phyloP scores from a whole-genome alignment of 805 yeast genomes.

The Tetrapisispora iriomotensis region DNA sequence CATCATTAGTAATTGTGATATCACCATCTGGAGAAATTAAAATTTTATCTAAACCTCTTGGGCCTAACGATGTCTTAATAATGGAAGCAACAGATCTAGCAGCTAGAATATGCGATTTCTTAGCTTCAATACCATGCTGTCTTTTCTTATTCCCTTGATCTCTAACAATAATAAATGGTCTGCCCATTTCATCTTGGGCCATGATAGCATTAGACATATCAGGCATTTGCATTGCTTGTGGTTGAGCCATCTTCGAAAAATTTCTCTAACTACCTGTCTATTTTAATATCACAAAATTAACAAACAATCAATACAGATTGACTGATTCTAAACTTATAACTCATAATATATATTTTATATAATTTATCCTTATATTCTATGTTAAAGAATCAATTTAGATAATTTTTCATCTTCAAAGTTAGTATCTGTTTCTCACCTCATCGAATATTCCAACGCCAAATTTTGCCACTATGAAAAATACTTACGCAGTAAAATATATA shows the following conservation, averaged over 20 bases:
- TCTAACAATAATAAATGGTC: slow-evolving; percentile 95
- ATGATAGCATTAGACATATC: slow-evolving; percentile 96
- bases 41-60: slow-evolving; percentile 96
- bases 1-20: slow-evolving; percentile 95
- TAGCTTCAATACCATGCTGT: slow-evolving; percentile 70
- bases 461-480: too few relatives aligned
- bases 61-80: slow-evolving; percentile 88
- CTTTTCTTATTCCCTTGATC: slow-evolving; percentile 63
- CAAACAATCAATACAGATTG: too few relatives aligned
- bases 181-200: slow-evolving; percentile 98
- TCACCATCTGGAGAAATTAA: slow-evolving; percentile 94
- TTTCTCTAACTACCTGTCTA: too few relatives aligned
- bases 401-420: too few relatives aligned
- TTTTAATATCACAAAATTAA: too few relatives aligned
- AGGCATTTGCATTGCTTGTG: slow-evolving; percentile 46
- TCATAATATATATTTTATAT: too few relatives aligned
- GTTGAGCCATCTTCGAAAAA: slow-evolving; percentile 4
- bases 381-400: too few relatives aligned
- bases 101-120: slow-evolving; percentile 80
- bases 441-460: too few relatives aligned
- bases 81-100: slow-evolving; percentile 92
- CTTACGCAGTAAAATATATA: too few relatives aligned
- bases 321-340: too few relatives aligned
- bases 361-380: too few relatives aligned
- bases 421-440: too few relatives aligned